Evolutionary conservation across 805 yeast species (phyloP), one percentile per base, ranked within the genome.

Genomic region (Pichia cephalocereana): DNA sequence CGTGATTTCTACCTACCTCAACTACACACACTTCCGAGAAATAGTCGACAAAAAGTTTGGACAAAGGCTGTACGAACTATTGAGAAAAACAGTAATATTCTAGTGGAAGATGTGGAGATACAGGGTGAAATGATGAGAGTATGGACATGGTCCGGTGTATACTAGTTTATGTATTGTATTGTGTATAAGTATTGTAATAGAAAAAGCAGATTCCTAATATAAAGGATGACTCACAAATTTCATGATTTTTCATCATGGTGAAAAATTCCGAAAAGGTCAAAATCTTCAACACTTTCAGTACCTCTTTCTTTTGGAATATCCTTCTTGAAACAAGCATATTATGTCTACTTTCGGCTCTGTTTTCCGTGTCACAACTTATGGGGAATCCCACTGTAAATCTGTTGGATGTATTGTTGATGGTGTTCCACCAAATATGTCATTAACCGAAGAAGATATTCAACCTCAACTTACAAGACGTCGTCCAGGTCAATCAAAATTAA

Each of bases 401-500:
- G 99, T 93, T 40, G 99, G 99, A 32, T 93, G 98, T 70, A 93
- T 93, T 52, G 96, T 93, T 38, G 99, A 93, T 58, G 99, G 99
- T 50, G 93, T 89, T 40, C 99, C 99, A 31, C 97, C 99, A 30
- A 96, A 96, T 32, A 74, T 93, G 78, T 75, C 80, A 8, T 76
- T 93, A 46, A 76, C 84, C 17, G 97, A 87, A 67, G 80, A 71
- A 6, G 98, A 93, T 62, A 78, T 93, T 56, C 99, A 93, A 71
- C 96, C 97, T 17, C 99, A 93, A 72, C 71, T 93, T 58, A 82
- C 95, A 23, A 81, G 99, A 71, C 84, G 99, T 75, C 83, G 99
- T 70, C 99, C 99, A 2, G 99, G 99, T 45, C 99, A 93, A 70
- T 80, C 90, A 44, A 85, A 84, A 54, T 71, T 93, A 51, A 79